Evolutionary conservation across 495 filamentous ascomycete species (phyloP), one percentile per base, ranked within the genome.

Genomic region (Lichenothelia convexa): DNA sequence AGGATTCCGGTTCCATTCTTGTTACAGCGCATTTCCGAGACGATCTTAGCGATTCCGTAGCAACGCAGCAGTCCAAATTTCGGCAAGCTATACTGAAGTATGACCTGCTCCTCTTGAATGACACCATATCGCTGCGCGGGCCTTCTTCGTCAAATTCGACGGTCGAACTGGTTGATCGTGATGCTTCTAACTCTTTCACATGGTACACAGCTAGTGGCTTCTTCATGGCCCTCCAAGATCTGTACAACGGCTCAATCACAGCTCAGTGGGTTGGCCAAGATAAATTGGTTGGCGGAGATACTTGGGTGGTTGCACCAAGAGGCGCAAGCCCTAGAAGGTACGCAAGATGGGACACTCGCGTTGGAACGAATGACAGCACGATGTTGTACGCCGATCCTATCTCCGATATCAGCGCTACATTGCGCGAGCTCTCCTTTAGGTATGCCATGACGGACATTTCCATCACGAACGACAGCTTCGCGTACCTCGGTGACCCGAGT

Each of bases 31-130:
- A 8, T 13, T 27, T 27, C 13, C 24, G 24, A 27, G 24, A 38
- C 30, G 24, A 26, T 27, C 18, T 26, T 13, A 38, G 18, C 9
- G 35, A 38, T 15, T 18, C 35, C 13, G 35, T 38, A 30, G 22
- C 31, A 27, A 36, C 20, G 24, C 27, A 16, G 17, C 19, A 30
- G 17, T 42, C 32, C 33, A 17, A 42, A 20, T 30, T 42, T 18
- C 18, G 20, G 11, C 33, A 32, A 17, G 39, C 32, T 18, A 30
- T 42, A 20, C 32, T 18, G 16, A 24, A 42, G 22, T 42, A 42
- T 26, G 32, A 42, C n/a, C 24, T 42, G 21, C 20, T 24, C 9
- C 21, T 42, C 21, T 30, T 24, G 2, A 35, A 42, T 26, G 34
- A 30, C 24, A 31, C 33, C 30, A 36, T 42, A 27, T 27, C 24